Base-by-base conservation (phyloP, 1,284 basidiomycete genomes). In the Malassezia sympodialis region DNA sequence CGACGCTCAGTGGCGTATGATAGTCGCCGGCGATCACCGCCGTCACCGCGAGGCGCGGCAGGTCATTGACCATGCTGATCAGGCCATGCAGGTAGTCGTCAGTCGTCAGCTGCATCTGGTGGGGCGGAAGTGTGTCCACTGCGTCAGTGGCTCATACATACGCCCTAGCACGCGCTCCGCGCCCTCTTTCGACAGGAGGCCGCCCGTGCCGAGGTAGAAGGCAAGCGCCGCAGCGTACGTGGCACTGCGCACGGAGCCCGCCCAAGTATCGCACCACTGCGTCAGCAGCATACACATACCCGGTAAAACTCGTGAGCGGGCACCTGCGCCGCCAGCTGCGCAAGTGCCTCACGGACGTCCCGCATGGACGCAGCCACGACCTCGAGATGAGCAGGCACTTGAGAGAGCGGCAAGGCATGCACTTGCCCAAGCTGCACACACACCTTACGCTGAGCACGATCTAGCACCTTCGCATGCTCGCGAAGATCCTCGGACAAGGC, bases 61-160 rank as follows among this genome's bases (percentile, higher is more conserved):
- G 58, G 27, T 73, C 68, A 54, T 72, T 71, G 53, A 67, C 59
- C 26, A 66, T 43, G 42, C 56, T 60, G 41, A 72, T 65, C 12
- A 69, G 32, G 4, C 57, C 58, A 27, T 72, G 69, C 11, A 73
- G 58, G 46, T 72, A 73, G 35, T 71, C 69, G 39, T 73, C 69
- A 0, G 67, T 67, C 0, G 62, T 39, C 1, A 73, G 52, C 10
- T 58, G 39, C 35, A 72, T 30, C 11, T 53, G 58, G 30, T 57
- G 40, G 1, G 30, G 28, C 3, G 44, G 26, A 12, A 56, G 3
- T 0, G 15, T 3, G 11, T 51, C 21, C 14, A 53, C 44, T 52
- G 11, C 17, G 23, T n/a, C 2, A 28, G 24, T 19, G 37, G 14
- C 28, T 17, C 53, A 30, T 30, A 56, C 53, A 39, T 40, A 56